phyloP scores from a whole-genome alignment of 768 basidiomycete species.

The Termitomyces sp. region DNA sequence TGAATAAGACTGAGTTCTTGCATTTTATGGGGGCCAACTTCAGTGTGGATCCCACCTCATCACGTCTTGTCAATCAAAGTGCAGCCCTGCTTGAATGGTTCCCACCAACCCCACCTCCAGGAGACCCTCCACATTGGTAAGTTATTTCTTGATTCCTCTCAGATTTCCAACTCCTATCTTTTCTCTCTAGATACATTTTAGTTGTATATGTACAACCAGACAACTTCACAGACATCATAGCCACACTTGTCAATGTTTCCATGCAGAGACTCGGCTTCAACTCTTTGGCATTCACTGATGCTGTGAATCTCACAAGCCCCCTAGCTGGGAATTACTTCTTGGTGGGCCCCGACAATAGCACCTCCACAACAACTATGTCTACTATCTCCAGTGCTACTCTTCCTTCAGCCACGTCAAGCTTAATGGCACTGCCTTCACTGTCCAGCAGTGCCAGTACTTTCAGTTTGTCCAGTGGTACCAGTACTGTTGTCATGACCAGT shows the following conservation, averaged over 20 bases:
- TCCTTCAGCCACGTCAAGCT: background rate
- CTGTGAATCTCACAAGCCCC: slow-evolving; percentile 27
- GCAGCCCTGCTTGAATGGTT: slow-evolving; percentile 35
- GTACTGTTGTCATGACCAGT: background rate
- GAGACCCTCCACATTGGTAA: slow-evolving; percentile 41
- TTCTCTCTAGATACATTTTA: slow-evolving; percentile 25
- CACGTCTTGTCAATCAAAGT: slow-evolving; percentile 30
- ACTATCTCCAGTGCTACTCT: background rate
- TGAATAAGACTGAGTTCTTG: slow-evolving; percentile 29
- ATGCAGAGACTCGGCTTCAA: slow-evolving; percentile 35
- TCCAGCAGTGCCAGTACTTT: background rate
- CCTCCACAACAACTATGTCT: slow-evolving; percentile 1
- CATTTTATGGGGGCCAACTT: slow-evolving; percentile 39
- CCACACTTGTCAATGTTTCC: slow-evolving; percentile 27
- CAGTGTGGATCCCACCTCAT: slow-evolving; percentile 17
- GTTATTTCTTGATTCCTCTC: slow-evolving; percentile 3
- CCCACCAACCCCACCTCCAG: slow-evolving; percentile 33
- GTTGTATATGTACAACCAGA: slow-evolving; percentile 29
- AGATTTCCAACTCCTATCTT: slow-evolving; percentile 1
- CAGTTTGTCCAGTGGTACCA: background rate
- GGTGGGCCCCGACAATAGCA: slow-evolving; percentile 26
- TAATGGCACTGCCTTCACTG: background rate
- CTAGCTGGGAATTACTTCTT: slow-evolving; percentile 41
- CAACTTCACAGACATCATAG: slow-evolving; percentile 24
- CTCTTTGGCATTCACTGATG: slow-evolving; percentile 28